Percentiles rank a stretch among this genome's conserved stretches.
These are phyloP conservation scores for Taphrina confusa DNA, from an alignment of 1,139 yeast genomes.

Conservation along the genomic window DNA sequence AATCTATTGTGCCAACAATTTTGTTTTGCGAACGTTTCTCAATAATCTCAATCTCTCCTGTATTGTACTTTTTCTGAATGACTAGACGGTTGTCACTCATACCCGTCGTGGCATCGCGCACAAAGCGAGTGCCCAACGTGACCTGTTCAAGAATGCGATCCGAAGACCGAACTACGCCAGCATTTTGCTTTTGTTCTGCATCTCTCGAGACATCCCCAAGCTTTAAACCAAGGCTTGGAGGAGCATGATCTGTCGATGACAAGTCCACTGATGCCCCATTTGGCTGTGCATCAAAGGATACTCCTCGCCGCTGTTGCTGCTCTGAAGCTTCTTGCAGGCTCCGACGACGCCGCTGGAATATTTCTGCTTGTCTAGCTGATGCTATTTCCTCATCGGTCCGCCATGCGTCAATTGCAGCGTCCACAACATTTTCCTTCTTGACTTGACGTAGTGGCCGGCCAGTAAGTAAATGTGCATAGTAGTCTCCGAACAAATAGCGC, in stretches of 20 bases:
- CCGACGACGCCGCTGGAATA: not conserved
- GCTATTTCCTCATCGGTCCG: not conserved
- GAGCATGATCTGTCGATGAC: not conserved
- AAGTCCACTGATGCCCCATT: too few relatives aligned
- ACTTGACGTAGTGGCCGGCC: conserved; percentile 5
- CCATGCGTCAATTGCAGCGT: not conserved
- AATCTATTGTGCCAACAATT: conserved; percentile 1
- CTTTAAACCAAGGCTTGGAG: not conserved
- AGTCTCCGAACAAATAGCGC: conserved; percentile 25
- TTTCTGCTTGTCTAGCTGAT: not conserved
- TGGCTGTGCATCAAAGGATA: conserved; percentile 27
- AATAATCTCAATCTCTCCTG: conserved; percentile 11
- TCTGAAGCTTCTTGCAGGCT: conserved; percentile 25
- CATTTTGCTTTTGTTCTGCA: not conserved
- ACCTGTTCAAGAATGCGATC: conserved; percentile 2
- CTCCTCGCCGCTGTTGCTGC: conserved; percentile 31
- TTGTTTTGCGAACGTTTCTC: conserved; percentile 4
- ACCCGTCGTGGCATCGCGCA: conserved; percentile 17
- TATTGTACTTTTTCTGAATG: conserved; percentile 5
- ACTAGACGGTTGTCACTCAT: conserved; percentile 1
- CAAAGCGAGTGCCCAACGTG: conserved; percentile 1
- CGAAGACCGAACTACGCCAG: too few relatives aligned
- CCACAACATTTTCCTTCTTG: not conserved
- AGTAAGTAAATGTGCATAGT: conserved; percentile 26
- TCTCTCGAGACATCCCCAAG: not conserved